Conservation (phyloP, 2,329 filamentous ascomycete species). For the Gliomastix tumulicola region DNA sequence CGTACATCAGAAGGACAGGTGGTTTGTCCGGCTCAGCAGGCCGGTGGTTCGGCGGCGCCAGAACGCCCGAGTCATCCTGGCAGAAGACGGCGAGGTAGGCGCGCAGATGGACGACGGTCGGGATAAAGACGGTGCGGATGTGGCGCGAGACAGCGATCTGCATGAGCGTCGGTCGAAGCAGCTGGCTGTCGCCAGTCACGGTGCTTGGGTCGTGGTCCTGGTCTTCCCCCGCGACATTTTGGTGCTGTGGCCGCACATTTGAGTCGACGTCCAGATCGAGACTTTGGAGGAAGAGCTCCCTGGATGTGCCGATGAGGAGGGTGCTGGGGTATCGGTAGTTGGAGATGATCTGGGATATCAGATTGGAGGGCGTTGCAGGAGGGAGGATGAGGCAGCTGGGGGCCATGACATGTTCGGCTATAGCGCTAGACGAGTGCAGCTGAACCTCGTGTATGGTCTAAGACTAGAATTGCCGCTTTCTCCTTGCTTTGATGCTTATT, state of each 20-base stretch:
- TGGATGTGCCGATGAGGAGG: conserved; percentile 64
- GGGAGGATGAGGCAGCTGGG: conserved; percentile 36
- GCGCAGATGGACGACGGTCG: conserved; percentile 70
- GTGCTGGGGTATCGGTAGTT: conserved; percentile 51
- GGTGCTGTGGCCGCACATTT: not conserved
- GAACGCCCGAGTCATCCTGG: conserved; percentile 23
- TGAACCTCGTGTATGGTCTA: too few species aligned
- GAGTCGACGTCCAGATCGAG: conserved; percentile 35
- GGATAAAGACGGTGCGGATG: conserved; percentile 64
- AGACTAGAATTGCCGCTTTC: too few species aligned
- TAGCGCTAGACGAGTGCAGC: too few species aligned
- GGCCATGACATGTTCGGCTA: conserved; percentile 8
- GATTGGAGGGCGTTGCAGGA: conserved; percentile 47
- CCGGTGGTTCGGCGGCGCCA: conserved; percentile 23
- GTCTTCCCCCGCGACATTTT: too few species aligned
- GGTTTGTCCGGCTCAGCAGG: not conserved
- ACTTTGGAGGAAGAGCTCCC: conserved; percentile 55
- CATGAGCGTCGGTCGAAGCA: conserved; percentile 60
- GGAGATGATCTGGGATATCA: conserved; percentile 59
- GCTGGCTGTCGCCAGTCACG: conserved; percentile 9
- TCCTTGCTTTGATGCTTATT: not conserved
- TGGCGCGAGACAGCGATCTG: conserved; percentile 62
- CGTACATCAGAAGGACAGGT: conserved; percentile 50
- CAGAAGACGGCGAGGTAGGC: conserved; percentile 62
- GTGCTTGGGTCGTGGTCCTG: conserved; percentile 6